These are phyloP conservation scores for Lagerstroemia speciosa DNA, from an alignment of 345 rosid genomes.

Conservation along the genomic window DNA sequence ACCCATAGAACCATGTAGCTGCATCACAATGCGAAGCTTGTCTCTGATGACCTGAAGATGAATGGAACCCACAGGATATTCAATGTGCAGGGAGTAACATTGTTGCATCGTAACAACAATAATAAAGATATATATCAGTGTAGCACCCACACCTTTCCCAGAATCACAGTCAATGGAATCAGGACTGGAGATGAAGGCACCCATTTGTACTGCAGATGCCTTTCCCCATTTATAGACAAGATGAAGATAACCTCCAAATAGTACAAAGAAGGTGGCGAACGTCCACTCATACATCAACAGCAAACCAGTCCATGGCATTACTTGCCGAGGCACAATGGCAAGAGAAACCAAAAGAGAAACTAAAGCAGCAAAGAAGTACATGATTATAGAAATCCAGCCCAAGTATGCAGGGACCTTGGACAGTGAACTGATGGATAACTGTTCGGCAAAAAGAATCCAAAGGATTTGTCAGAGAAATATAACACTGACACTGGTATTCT, in stretches of 20 bases:
- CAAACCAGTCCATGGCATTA: constrained; percentile 88
- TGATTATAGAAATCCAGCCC: constrained; percentile 52
- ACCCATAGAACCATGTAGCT: constrained; percentile 52
- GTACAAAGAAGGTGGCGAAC: constrained; percentile 50
- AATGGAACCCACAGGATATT: constrained; percentile 4
- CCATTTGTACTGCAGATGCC: constrained; percentile 39
- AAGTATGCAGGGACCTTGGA: constrained; percentile 58
- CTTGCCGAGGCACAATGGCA: constrained; percentile 67
- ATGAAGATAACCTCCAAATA: constrained; percentile 62
- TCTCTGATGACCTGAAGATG: constrained; percentile 55
- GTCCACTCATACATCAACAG: constrained; percentile 84
- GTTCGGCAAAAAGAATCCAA: constrained; percentile 19
- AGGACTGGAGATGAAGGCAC: constrained; percentile 5
- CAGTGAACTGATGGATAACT: constrained; percentile 36
- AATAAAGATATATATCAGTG: neutral
- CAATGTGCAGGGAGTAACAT: neutral
- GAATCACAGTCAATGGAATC: constrained; percentile 43
- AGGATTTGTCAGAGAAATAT: neutral
- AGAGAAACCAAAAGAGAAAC: constrained; percentile 57
- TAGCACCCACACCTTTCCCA: constrained; percentile 57
- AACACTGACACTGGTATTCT: neutral
- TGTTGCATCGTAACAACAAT: neutral
- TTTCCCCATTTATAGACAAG: constrained; percentile 54
- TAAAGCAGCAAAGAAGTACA: constrained; percentile 40
- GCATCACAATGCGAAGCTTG: constrained; percentile 44